Evolutionary conservation across 768 basidiomycete species (phyloP).

Genomic region (Termitomyces sp.): DNA sequence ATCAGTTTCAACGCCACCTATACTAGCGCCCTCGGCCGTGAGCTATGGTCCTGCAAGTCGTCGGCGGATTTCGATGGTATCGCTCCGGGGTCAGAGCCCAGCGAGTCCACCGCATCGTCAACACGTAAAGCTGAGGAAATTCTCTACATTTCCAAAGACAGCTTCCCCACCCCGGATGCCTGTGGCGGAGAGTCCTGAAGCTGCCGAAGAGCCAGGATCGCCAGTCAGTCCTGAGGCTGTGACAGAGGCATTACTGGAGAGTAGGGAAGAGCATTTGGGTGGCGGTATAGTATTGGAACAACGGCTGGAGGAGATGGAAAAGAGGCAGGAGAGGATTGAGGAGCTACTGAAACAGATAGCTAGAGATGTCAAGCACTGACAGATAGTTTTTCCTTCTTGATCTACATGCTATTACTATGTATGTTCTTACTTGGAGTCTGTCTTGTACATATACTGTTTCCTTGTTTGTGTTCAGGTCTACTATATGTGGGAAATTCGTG

Average conservation of each 20-base stretch:
- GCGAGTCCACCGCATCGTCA: conserved; percentile 13
- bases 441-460: background rate
- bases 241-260: conserved; percentile 18
- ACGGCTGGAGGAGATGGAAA: conserved; percentile 34
- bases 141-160: conserved; percentile 20
- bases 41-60: conserved; percentile 44
- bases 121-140: conserved; percentile 19
- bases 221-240: conserved; percentile 20
- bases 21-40: conserved; percentile 20
- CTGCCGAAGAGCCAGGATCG: background rate
- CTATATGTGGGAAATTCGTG: too few relatives aligned
- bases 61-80: conserved; percentile 35
- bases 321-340: conserved; percentile 45
- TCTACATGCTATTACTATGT: background rate
- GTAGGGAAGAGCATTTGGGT: conserved; percentile 1
- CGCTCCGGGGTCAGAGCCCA: conserved; percentile 12
- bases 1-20: conserved; percentile 1
- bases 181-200: conserved; percentile 19
- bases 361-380: conserved; percentile 17
- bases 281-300: conserved; percentile 5
- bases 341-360: conserved; percentile 35
- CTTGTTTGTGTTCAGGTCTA: too few relatives aligned
- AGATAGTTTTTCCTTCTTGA: background rate
- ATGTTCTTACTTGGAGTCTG: background rate
- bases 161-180: conserved; percentile 8